Evolutionary conservation across 257 asterid genomes (phyloP).

Genomic region (Nicotiana undulata): DNA sequence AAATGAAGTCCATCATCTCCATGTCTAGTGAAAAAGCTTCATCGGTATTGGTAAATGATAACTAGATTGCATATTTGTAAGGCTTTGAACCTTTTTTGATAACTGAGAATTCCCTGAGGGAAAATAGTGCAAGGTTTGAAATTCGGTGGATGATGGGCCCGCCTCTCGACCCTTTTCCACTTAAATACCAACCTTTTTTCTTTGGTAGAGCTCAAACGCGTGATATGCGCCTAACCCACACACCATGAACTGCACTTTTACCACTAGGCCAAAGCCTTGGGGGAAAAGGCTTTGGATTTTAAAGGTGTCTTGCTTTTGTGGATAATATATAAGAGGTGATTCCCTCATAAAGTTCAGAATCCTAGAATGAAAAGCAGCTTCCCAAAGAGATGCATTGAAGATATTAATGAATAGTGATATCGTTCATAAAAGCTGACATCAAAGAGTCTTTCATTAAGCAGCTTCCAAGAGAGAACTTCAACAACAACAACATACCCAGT

Average conservation of each 20-base stretch:
- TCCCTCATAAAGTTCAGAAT: not conserved
- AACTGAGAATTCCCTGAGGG: too few species aligned
- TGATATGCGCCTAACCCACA: too few species aligned
- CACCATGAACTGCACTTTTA: too few species aligned
- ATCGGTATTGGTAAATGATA: not conserved
- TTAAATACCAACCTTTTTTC: too few species aligned
- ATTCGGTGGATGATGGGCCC: too few species aligned
- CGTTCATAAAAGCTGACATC: not conserved
- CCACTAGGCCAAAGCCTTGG: too few species aligned
- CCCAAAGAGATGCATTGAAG: not conserved
- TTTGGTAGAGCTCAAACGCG: too few species aligned
- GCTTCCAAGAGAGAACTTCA: not conserved
- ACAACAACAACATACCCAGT: too few species aligned
- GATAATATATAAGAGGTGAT: not conserved
- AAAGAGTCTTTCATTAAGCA: not conserved
- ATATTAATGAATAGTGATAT: not conserved
- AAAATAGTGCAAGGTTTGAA: too few species aligned
- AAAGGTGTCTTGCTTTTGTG: not conserved
- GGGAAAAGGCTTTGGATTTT: not conserved
- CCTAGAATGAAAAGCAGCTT: not conserved
- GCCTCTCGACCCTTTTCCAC: too few species aligned
- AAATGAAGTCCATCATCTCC: not conserved
- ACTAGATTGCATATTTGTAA: not conserved
- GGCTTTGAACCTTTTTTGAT: too few species aligned
- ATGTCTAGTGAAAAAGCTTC: not conserved